Conservation (phyloP, 495 filamentous ascomycete species). For the Trichoderma parareesei region DNA sequence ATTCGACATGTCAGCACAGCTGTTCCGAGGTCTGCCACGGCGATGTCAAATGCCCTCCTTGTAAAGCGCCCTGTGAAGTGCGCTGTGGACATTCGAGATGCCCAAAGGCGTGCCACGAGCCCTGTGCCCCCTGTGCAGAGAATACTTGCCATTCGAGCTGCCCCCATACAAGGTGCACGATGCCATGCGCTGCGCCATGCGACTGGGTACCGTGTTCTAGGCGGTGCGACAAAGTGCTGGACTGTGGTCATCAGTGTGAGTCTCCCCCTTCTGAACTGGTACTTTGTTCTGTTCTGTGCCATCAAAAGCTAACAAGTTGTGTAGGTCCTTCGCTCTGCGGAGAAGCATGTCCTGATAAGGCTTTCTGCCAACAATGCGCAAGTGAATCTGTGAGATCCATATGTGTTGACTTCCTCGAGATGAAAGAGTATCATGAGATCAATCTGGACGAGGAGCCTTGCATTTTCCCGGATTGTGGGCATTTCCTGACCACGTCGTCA, state of each 20-base stretch:
- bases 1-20: conserved; percentile 49
- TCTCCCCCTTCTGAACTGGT: neutral
- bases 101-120: conserved; percentile 46
- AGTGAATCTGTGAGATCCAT: conserved; percentile 32
- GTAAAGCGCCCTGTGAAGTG: conserved; percentile 47
- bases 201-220: conserved; percentile 57
- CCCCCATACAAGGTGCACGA: conserved; percentile 43
- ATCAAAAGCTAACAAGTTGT: neutral
- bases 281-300: no score
- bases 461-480: conserved; percentile 58
- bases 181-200: conserved; percentile 71
- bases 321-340: conserved; percentile 53
- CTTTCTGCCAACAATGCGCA: conserved; percentile 51
- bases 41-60: conserved; percentile 45
- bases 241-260: conserved; percentile 46
- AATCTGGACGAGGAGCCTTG: conserved; percentile 51
- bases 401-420: conserved; percentile 47
- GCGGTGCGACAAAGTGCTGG: conserved; percentile 48
- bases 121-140: conserved; percentile 59
- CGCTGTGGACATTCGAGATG: conserved; percentile 55
- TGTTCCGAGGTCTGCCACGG: conserved; percentile 26
- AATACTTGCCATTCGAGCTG: conserved; percentile 44
- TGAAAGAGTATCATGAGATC: conserved; percentile 44
- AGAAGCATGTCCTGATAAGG: conserved; percentile 48
- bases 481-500: conserved; percentile 52